Evolutionary conservation across 306 rosid species (phyloP), one percentile per base, ranked within the genome.

Genomic region (Begonia loranthoides): DNA sequence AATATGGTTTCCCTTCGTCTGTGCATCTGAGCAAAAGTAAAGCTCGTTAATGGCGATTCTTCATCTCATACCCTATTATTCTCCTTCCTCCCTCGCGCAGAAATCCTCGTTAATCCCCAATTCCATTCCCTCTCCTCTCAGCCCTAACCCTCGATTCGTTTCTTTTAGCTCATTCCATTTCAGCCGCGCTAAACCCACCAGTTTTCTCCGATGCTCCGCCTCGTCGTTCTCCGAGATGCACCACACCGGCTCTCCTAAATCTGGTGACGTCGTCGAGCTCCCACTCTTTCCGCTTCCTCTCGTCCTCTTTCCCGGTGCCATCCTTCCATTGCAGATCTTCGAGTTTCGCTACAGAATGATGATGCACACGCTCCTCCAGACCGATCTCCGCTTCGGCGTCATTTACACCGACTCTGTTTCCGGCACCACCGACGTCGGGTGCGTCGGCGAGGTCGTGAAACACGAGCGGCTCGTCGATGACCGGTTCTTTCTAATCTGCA

Each of bases 331-430:
- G 17, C 95, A 90, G 88, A 90, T 90, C 92, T 90, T 90, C 57
- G 99, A 90, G 79, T 82, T 90, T 69, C 94, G 99, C 4, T 90
- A 90, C 80, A 85, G 95, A 17, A 80, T 90, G 67, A 90, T 90
- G 99, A 90, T 86, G 99, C 99, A 90, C 73, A 86, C 94, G 3
- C 88, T 90, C 45, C 93, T 90, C 47, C 94, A 90, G 57, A 76
- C 99, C 17, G 99, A 90, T 69, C 95, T 90, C 64, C 99, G 99
- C 6, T 90, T 90, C 64, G 99, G 99, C 9, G 95, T 90, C 13
- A 81, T 90, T 38, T 90, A 74, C 70, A 64, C 78, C 45, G 95
- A 86, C 67, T 58, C 87, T 13, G 82, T 83, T 12, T 62, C 95
- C 1, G 99, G 99, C 6, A 72, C 80, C 5, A 57, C 95, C 19